Conservation (phyloP, 495 filamentous ascomycete species). For the Penicillium mononematosum region DNA sequence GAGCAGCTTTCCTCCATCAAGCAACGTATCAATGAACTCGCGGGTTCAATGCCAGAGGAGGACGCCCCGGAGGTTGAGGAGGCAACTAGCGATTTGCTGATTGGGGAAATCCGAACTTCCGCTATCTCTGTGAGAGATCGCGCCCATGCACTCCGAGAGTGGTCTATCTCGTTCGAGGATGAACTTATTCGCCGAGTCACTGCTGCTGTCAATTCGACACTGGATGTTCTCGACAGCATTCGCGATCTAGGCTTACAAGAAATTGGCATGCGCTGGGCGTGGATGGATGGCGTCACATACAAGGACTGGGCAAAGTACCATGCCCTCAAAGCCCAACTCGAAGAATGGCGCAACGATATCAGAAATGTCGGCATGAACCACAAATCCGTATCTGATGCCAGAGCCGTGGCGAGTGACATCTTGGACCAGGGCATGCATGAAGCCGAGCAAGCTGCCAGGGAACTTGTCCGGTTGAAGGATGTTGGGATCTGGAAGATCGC, state of each 20-base stretch:
- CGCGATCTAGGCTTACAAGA: constrained; percentile 88
- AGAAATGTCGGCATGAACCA: constrained; percentile 69
- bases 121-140: constrained; percentile 76
- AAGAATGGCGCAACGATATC: constrained; percentile 82
- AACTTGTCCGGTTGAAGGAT: constrained; percentile 79
- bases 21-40: constrained; percentile 58
- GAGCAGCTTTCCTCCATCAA: constrained; percentile 66
- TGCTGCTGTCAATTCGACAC: constrained; percentile 74
- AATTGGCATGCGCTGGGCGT: constrained; percentile 96
- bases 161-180: constrained; percentile 71
- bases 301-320: constrained; percentile 95
- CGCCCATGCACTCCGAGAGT: constrained; percentile 76
- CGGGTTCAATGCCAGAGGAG: constrained; percentile 54
- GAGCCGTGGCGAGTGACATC: constrained; percentile 63
- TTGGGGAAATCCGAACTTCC: constrained; percentile 63
- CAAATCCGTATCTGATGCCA: constrained; percentile 66
- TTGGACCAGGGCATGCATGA: constrained; percentile 75
- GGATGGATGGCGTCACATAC: constrained; percentile 93
- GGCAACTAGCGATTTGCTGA: constrained; percentile 61
- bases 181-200: constrained; percentile 67
- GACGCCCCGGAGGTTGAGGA: constrained; percentile 53
- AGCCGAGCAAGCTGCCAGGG: constrained; percentile 77
- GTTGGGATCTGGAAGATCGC: constrained; percentile 83
- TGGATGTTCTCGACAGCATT: constrained; percentile 79
- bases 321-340: constrained; percentile 74